Conservation (phyloP, 495 filamentous ascomycete species). For the Penicillium turbatum region DNA sequence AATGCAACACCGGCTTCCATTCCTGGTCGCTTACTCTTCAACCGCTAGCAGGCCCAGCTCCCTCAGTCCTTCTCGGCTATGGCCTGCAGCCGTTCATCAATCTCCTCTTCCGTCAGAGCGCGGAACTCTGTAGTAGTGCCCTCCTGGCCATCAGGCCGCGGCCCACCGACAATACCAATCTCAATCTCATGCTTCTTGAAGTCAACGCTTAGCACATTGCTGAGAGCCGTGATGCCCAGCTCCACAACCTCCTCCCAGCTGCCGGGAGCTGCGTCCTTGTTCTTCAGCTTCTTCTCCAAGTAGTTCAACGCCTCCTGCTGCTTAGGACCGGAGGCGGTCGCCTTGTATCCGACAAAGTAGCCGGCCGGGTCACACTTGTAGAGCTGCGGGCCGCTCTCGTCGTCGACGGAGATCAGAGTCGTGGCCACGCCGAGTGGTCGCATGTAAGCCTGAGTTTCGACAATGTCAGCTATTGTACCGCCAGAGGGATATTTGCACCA, state of each 20-base stretch:
- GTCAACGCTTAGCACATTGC: conserved; percentile 94
- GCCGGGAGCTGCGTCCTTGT: conserved; percentile 91
- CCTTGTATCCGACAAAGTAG: conserved; percentile 98
- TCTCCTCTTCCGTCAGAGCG: conserved; percentile 92
- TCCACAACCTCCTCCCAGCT: conserved; percentile 98
- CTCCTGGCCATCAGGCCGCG: conserved; percentile 71
- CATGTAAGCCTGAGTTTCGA: conserved; percentile 78
- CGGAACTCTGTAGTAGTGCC: conserved; percentile 75
- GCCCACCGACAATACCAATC: conserved; percentile 91
- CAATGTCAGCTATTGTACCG: neutral
- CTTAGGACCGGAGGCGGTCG: conserved; percentile 92
- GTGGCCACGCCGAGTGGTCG: conserved; percentile 91
- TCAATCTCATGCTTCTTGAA: conserved; percentile 99
- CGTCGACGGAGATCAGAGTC: conserved; percentile 89
- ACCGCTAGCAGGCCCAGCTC: conserved; percentile 2
- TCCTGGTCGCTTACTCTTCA: conserved; percentile 4
- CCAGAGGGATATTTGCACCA: neutral
- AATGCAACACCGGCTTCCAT: conserved; percentile 15
- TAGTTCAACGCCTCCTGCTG: conserved; percentile 97
- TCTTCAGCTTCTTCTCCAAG: conserved; percentile 99
- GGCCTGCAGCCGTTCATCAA: conserved; percentile 94
- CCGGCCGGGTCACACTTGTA: conserved; percentile 98
- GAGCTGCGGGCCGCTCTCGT: conserved; percentile 89
- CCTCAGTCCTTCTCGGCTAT: conserved; percentile 95
- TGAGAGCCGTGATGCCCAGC: conserved; percentile 87